Base-by-base conservation (phyloP, 2,329 filamentous ascomycete species). In the Diaporthe citriasiana region DNA sequence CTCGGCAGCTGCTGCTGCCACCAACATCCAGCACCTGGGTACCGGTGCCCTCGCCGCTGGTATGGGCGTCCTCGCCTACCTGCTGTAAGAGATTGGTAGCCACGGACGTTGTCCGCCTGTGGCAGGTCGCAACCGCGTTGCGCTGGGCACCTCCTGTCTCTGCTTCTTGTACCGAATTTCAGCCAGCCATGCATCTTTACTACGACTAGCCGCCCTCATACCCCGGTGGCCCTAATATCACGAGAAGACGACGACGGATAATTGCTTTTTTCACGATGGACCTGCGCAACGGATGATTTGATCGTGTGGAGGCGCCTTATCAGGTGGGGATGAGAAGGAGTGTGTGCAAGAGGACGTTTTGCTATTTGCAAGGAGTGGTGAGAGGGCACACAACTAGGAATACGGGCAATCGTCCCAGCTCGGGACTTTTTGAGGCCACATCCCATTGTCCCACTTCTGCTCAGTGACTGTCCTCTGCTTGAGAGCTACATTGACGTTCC, bases 51-150 rank as follows among this genome's bases (percentile, higher is more conserved):
- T 86, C 9, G 86, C 84, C 45, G 84, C 86, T 53, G 89, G 87
- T 74, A 80, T 88, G 57, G 89, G 87, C 72, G 79, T 90, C 57
- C 81, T 90, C 75, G 89, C 88, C 76, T 88, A 87, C 77, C 80
- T 89, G 76, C 80, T 90, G 79, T 89, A 85, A 77, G 75, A 75
- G 66, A 73, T 51, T 47, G 55, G 72, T 53, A 42, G 51, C 33
- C 25, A 69, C 45, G 38, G 63, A 68, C 47, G 4, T 40, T 50
- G 63, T 40, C 63, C 47, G 63, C 45, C 63, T 40, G 47, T 40
- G 47, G 47, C 33, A 50, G 63, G 47, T 47, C 63, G 70, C 70
- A 73, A 68, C 25, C 35, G 53, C 22, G 57, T 57, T 74, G 70
- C 55, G 70, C 65, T 68, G 60, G 59, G 25, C 72, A 70, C 71